Evolutionary conservation across 495 filamentous ascomycete species (phyloP), one percentile per base, ranked within the genome.

Genomic region (Aspergillus panamensis): DNA sequence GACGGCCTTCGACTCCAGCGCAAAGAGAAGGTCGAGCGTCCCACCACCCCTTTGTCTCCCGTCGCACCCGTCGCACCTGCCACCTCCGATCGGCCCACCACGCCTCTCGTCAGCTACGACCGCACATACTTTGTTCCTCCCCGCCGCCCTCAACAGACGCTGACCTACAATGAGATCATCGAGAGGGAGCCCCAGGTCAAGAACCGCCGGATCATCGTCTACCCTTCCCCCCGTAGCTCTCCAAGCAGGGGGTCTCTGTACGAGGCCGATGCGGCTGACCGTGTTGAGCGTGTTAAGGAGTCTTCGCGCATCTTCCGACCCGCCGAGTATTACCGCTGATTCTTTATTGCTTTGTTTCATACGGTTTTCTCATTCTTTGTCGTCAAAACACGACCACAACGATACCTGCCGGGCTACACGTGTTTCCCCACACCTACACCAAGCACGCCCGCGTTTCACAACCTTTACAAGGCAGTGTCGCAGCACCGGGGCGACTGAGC

Each of bases 201-300:
- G 47, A 69, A 53, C 50, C 65, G 64, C 29, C 72, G 65, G 25
- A 62, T 70, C 51, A 75, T 75, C 48, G 64, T 76, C 58, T 76
- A 76, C 63, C 71, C 66, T 7, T 70, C 70, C 1, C 63, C 69
- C 51, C 72, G 69, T 39, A 63, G 64, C 56, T 69, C 73, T 16
- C 66, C 73, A 37, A 76, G 69, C 63, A 70, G 75, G 48, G 74
- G 74, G 33, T 79, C 76, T 6, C 62, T 78, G 35, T 78, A 78
- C 53, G 63, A 70, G 37, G 51, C 61, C 14, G 73, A 79, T 61
- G 64, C 58, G n/a, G 62, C 66, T 17, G 72, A 76, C 39, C 72
- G 73, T 8, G 63, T 69, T 9, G 73, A 74, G 59, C 74, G 74
- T 8, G 62, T 58, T 2, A 68, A 66, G 33, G 66, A 70, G 48